Percentiles rank a stretch among this genome's conserved stretches.
Evolutionary conservation across 306 rosid genomes (phyloP).

Genomic region (Quercus berberidifolia): DNA sequence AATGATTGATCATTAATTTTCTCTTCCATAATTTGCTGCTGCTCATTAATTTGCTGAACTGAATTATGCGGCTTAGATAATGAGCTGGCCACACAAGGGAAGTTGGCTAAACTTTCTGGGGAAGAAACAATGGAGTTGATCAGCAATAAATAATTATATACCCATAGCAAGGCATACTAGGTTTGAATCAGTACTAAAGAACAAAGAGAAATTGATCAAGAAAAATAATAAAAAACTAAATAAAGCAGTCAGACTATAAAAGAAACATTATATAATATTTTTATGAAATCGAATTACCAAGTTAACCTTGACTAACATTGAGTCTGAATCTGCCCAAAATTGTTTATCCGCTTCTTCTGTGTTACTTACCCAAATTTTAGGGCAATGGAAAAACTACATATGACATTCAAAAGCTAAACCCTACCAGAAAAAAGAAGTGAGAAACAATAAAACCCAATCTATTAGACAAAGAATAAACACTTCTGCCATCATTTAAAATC

Average conservation of each 20-base stretch:
- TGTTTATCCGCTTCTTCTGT: background rate
- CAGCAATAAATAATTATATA: too few relatives aligned
- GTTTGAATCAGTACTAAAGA: too few relatives aligned
- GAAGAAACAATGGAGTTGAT: conserved; percentile 7
- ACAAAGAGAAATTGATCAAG: background rate
- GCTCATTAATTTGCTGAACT: conserved; percentile 63
- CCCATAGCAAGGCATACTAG: too few relatives aligned
- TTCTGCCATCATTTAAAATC: background rate
- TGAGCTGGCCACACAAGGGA: conserved; percentile 66
- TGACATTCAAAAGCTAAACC: background rate
- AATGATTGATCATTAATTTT: conserved; percentile 52
- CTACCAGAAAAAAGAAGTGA: background rate
- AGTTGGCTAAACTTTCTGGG: conserved; percentile 84
- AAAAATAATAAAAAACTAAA: background rate
- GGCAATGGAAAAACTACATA: background rate
- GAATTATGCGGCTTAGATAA: conserved; percentile 56
- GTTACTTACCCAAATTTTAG: background rate
- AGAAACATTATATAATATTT: background rate
- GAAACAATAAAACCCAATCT: background rate
- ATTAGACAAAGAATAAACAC: background rate
- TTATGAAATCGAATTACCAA: background rate
- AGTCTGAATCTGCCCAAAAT: background rate
- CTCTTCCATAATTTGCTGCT: conserved; percentile 47
- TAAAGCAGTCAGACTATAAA: background rate
- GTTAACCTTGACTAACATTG: background rate